Evolutionary conservation across 306 rosid genomes (phyloP).

Genomic region (Geum urbanum): DNA sequence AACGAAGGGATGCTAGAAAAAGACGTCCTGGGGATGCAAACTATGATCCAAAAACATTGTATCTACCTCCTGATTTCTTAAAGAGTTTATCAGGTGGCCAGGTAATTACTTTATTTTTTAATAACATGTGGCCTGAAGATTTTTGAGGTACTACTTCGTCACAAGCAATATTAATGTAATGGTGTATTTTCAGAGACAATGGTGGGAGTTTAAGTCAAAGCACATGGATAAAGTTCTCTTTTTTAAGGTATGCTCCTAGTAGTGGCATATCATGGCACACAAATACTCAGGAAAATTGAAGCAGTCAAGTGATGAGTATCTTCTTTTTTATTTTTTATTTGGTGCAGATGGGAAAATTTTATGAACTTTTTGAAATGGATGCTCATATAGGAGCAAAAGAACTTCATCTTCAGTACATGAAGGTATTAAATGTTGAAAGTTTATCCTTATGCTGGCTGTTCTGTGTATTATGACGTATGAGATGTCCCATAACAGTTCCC

Average conservation of each 20-base stretch:
- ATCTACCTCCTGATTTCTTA: constrained; percentile 66
- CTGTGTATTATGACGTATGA: background rate
- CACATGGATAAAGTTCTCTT: constrained; percentile 93
- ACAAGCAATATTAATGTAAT: constrained; percentile 12
- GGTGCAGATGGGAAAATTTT: constrained; percentile 89
- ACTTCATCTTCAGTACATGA: constrained; percentile 90
- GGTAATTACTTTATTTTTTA: constrained; percentile 35
- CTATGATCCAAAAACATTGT: constrained; percentile 77
- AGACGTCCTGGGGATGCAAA: constrained; percentile 66
- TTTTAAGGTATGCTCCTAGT: constrained; percentile 62
- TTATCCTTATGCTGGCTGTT: background rate
- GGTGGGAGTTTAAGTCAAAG: constrained; percentile 99
- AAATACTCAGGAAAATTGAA: constrained; percentile 14
- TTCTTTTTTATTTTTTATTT: constrained; percentile 15
- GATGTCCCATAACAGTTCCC: no score
- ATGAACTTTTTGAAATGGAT: constrained; percentile 97
- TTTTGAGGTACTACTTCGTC: constrained; percentile 13
- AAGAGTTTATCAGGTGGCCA: constrained; percentile 73
- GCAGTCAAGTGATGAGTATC: constrained; percentile 23
- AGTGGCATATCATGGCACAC: background rate
- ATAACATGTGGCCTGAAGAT: background rate
- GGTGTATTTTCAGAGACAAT: constrained; percentile 59
- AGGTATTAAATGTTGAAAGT: constrained; percentile 33
- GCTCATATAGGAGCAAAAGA: constrained; percentile 86
- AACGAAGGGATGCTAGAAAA: constrained; percentile 59